These are phyloP conservation scores for Trichocladium uniseriatum DNA, from an alignment of 495 filamentous ascomycete species.

Conservation along the genomic window DNA sequence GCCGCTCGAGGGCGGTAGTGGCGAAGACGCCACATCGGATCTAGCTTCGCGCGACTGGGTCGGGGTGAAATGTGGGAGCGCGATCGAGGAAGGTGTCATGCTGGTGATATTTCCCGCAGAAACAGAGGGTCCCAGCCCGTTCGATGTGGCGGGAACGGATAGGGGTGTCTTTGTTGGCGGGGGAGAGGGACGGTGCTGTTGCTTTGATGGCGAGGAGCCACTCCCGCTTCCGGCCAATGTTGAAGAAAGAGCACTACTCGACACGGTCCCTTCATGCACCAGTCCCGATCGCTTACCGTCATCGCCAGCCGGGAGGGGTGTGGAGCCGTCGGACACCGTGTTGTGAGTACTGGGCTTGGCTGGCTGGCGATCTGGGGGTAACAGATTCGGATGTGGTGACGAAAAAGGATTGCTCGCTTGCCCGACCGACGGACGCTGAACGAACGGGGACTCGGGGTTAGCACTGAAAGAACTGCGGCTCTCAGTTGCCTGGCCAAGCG, in stretches of 20 bases:
- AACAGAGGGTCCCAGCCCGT: slow-evolving; percentile 5
- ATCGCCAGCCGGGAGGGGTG: slow-evolving; percentile 13
- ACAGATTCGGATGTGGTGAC: slow-evolving; percentile 35
- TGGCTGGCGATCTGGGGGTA: slow-evolving; percentile 31
- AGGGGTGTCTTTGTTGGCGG: slow-evolving; percentile 26
- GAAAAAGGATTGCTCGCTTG: slow-evolving; percentile 32
- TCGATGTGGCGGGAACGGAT: slow-evolving; percentile 8
- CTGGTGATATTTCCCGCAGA: slow-evolving; percentile 7
- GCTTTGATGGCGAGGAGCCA: slow-evolving; percentile 24
- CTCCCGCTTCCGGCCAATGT: slow-evolving; percentile 22
- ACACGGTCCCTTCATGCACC: not conserved
- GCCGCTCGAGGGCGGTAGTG: slow-evolving; percentile 46
- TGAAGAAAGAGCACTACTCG: slow-evolving; percentile 19
- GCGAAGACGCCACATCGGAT: slow-evolving; percentile 22
- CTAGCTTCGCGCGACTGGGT: slow-evolving; percentile 12
- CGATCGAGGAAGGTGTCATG: slow-evolving; percentile 12
- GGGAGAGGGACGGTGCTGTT: slow-evolving; percentile 20
- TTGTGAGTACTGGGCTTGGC: slow-evolving; percentile 8
- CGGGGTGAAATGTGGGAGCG: slow-evolving; percentile 22
- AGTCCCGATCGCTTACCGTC: not conserved
- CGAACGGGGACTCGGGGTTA: not conserved
- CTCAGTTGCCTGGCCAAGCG: not conserved
- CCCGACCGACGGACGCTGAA: slow-evolving; percentile 2
- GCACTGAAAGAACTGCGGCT: not conserved
- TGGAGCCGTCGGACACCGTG: not conserved